Evolutionary conservation across 257 asterid genomes (phyloP), one percentile per base, ranked within the genome.

Genomic region (Rhazya stricta): DNA sequence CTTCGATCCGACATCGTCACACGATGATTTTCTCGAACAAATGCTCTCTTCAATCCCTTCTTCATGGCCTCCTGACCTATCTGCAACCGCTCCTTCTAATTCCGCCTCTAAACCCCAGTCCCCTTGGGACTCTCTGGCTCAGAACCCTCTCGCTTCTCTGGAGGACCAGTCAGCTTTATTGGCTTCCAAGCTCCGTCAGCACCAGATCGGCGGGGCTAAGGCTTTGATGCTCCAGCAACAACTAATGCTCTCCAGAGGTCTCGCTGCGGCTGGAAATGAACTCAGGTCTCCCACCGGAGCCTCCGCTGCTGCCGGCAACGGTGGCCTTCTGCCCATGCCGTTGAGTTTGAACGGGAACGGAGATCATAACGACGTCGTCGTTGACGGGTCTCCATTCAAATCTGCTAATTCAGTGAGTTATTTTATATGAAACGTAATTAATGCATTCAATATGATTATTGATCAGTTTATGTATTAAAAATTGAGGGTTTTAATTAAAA

Each of bases 1-100:
- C 30, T 89, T 88, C 81, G 96, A 92, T 86, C 88, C 87, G 21
- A 63, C 82, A 29, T 81, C 90, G 62, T 78, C 94, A 32, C 89
- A 86, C 51, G 96, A 89, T 43, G 97, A 89, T 56, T 92, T 92
- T 42, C 92, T 90, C 27, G 93, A 92, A 37, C 98, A 92, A 75
- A 87, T 92, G 84, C 86, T 90, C 29, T 90, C 96, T 32, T 85
- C 93, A 21, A 84, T 88, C 25, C 93, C 96, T 25, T 69, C 90
- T 11, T 80, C 92, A 0, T 81, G 79, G 83, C 71, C 77, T 1
- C 74, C 76, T 27, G 75, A 54, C 78, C 76, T 69, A 79, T 76
- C 66, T 69, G 75, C 74, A 74, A 30, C 77, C 69, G 7, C 75
- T 43, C 29, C 62, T 15, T n/a, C 78, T 45, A 78, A 74, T 5